Conservation (phyloP, 1,284 basidiomycete species). For the Moesziomyces sp. region DNA sequence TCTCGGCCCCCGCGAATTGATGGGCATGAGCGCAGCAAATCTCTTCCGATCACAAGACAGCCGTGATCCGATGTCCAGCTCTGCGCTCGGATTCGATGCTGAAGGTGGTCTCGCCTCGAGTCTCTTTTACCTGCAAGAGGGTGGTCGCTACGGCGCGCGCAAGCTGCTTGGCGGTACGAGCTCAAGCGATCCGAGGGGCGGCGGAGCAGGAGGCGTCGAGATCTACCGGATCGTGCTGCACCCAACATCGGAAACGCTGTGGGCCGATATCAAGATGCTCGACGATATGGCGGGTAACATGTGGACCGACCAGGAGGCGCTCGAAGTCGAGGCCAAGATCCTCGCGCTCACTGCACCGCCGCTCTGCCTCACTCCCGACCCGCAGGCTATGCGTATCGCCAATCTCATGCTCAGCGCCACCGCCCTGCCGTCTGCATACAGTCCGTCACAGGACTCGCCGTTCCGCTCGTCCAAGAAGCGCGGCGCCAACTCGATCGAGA, state of each 20-base stretch:
- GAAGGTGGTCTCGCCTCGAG: constrained; percentile 30
- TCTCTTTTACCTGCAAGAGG: constrained; percentile 54
- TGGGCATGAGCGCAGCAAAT: constrained; percentile 15
- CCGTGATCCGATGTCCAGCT: background rate
- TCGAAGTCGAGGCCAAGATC: constrained; percentile 61
- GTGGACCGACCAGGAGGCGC: constrained; percentile 64
- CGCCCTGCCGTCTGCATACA: constrained; percentile 48
- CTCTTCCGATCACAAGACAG: background rate
- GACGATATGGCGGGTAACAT: constrained; percentile 54
- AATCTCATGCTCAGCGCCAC: constrained; percentile 64
- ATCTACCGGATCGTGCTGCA: constrained; percentile 63
- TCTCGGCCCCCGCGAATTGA: constrained; percentile 28
- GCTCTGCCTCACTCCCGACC: constrained; percentile 62
- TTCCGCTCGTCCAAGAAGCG: constrained; percentile 43
- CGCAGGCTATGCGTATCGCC: constrained; percentile 61
- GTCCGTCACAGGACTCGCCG: constrained; percentile 38
- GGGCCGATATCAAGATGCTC: constrained; percentile 61
- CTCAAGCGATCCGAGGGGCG: constrained; percentile 18
- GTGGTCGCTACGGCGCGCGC: constrained; percentile 47
- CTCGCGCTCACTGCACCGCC: constrained; percentile 60
- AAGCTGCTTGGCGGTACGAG: constrained; percentile 22
- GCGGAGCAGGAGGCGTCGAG: constrained; percentile 49
- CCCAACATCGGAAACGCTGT: constrained; percentile 60
- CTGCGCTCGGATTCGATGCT: background rate
- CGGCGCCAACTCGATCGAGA: constrained; percentile 56